Conservation (phyloP, 2,329 filamentous ascomycete genomes). For the Zymoseptoria ardabiliae region DNA sequence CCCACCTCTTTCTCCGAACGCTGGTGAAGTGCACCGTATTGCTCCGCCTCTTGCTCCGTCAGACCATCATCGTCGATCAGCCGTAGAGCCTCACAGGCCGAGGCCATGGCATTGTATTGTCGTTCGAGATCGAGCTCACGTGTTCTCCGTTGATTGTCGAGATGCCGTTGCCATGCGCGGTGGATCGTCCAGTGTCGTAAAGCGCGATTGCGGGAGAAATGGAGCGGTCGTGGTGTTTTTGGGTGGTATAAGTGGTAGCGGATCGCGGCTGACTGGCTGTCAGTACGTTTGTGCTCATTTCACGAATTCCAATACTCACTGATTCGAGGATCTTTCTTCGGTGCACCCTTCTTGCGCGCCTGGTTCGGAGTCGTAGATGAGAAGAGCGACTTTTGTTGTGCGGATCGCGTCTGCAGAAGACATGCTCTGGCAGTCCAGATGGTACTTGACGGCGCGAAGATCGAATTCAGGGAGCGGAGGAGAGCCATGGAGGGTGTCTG, state of each 20-base stretch:
- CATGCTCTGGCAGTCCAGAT: conserved; percentile 17
- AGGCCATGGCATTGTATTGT: conserved; percentile 73
- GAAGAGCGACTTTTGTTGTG: conserved; percentile 25
- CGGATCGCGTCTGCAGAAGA: neutral
- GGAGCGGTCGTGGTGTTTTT: conserved; percentile 65
- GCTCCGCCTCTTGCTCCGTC: conserved; percentile 26
- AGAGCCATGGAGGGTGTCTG: conserved; percentile 21
- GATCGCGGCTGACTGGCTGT: conserved; percentile 47
- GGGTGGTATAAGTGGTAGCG: conserved; percentile 65
- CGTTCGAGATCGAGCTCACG: conserved; percentile 67
- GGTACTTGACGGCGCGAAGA: neutral
- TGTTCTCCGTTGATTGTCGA: conserved; percentile 57
- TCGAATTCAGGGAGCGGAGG: neutral
- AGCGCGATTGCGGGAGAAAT: conserved; percentile 78
- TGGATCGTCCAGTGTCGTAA: conserved; percentile 99
- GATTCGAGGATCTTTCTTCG: conserved; percentile 30
- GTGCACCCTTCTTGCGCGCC: conserved; percentile 23
- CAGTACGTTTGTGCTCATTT: neutral
- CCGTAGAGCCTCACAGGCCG: conserved; percentile 76
- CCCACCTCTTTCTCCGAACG: conserved; percentile 37
- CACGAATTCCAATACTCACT: conserved; percentile 14
- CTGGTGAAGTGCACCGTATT: conserved; percentile 17
- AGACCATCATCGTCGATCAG: conserved; percentile 40
- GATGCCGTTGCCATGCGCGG: conserved; percentile 82
- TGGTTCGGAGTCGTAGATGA: conserved; percentile 35